Percentiles rank a stretch among this genome's conserved stretches.
phyloP scores from a whole-genome alignment of 768 basidiomycete genomes.

The Dioszegia crocea region DNA sequence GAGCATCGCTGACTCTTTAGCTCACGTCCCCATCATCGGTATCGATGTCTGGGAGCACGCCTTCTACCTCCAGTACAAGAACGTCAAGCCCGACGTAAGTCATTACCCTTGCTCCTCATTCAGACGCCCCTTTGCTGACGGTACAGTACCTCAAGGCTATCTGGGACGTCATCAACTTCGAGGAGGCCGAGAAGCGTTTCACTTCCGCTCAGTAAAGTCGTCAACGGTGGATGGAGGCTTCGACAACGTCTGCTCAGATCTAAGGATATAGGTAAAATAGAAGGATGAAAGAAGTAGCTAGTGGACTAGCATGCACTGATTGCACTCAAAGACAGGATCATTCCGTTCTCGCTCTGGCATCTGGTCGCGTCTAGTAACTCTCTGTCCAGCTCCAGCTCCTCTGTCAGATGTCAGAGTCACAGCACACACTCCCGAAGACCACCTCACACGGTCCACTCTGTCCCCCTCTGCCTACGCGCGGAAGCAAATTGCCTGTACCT shows the following conservation, averaged over 20 bases:
- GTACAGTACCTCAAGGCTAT: constrained; percentile 84
- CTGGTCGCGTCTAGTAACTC: no score
- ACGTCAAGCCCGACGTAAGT: constrained; percentile 87
- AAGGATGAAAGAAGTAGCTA: neutral
- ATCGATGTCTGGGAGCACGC: constrained; percentile 96
- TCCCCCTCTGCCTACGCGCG: no score
- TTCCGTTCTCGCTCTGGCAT: no score
- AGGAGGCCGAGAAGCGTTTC: constrained; percentile 77
- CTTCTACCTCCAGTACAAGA: constrained; percentile 91
- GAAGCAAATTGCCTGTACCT: no score
- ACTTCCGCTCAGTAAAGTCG: constrained; percentile 32
- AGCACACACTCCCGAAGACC: no score
- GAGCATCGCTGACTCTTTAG: constrained; percentile 51
- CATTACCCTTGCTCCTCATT: neutral
- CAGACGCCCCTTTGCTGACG: neutral
- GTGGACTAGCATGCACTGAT: no score
- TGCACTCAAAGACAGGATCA: no score
- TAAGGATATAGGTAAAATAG: neutral
- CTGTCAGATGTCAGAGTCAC: no score
- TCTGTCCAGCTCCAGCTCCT: no score
- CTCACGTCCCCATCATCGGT: constrained; percentile 78
- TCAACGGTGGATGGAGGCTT: neutral
- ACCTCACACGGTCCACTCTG: no score
- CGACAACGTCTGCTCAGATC: neutral
- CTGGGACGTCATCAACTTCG: constrained; percentile 94